Evolutionary conservation across 768 basidiomycete genomes (phyloP), one percentile per base, ranked within the genome.

Genomic region (Lyophyllum semitale): DNA sequence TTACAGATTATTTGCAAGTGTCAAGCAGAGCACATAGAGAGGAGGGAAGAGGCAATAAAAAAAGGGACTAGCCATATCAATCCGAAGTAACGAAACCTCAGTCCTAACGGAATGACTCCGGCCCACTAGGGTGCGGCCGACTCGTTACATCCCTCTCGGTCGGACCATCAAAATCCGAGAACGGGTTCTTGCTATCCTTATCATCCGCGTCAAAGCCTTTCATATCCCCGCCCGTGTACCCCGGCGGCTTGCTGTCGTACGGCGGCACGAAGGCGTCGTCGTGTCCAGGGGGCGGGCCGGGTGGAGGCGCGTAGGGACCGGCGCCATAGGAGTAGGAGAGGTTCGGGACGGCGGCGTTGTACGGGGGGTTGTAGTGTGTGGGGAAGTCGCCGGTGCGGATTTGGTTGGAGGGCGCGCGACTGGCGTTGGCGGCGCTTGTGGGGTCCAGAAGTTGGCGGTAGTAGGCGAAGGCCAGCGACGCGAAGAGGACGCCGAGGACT

Each of bases 391-490:
- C 72, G 43, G 65, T 66, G 29, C 75, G 76, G 32, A 60, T 59
- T 62, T 71, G 75, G 53, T 68, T 67, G 53, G 73, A 56, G 59
- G 84, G 79, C 12, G 76, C 74, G 38, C 84, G 83, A 12, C 71
- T 63, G 38, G 76, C 61, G 65, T 87, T 86, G 49, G 71, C 79
- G 35, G 77, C 68, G 58, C 82, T 82, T 3, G 79, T 68, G 1
- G 92, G 91, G 67, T 92, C 87, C 30, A 85, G 78, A 1, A 84
- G 65, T 70, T 95, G 92, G 22, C 87, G 85, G 65, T 88, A 85
- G 74, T 86, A 95, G 13, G 79, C 76, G 66, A 88, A 88, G 2
- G 85, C 82, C 60, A 90, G 62, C 45, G 78, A 59, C n/a, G 82
- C 79, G 76, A 92, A 91, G 55, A 93, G 66, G 33, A 75, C 60